These are phyloP conservation scores for Colletotrichum nymphaeae DNA, from an alignment of 2,329 filamentous ascomycete genomes.

Conservation along the genomic window DNA sequence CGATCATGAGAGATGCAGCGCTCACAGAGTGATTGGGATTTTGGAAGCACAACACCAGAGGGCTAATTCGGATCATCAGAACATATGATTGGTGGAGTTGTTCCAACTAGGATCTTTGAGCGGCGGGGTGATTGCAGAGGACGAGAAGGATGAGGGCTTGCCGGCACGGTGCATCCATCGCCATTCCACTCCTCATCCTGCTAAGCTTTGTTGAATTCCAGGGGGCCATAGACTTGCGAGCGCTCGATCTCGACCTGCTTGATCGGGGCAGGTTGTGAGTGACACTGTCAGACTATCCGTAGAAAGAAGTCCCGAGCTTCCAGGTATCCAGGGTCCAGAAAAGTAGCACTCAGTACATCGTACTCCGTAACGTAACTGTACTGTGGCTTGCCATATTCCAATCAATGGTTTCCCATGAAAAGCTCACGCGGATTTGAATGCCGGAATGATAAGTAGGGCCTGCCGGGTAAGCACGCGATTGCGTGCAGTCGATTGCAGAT, in stretches of 20 bases:
- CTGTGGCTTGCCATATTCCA: no score
- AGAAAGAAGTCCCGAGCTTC: not conserved
- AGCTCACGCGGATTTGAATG: not conserved
- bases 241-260: slow-evolving; percentile 18
- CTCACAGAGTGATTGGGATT: not conserved
- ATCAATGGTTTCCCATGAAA: not conserved
- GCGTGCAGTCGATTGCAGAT: slow-evolving; percentile 14
- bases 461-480: slow-evolving; percentile 31
- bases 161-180: slow-evolving; percentile 15
- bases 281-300: not conserved
- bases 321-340: not conserved
- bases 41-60: not conserved
- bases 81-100: slow-evolving; percentile 18
- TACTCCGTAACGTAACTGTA: not conserved
- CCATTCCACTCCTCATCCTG: slow-evolving; percentile 12
- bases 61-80: not conserved
- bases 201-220: slow-evolving; percentile 18
- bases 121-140: not conserved
- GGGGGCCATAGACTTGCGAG: slow-evolving; percentile 15
- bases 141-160: slow-evolving; percentile 7
- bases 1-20: not conserved
- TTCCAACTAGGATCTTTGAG: not conserved
- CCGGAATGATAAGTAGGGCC: slow-evolving; percentile 12
- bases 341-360: not conserved
- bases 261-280: slow-evolving; percentile 12